Base-by-base conservation (phyloP, 495 filamentous ascomycete species). In the Penicillium goetzii region DNA sequence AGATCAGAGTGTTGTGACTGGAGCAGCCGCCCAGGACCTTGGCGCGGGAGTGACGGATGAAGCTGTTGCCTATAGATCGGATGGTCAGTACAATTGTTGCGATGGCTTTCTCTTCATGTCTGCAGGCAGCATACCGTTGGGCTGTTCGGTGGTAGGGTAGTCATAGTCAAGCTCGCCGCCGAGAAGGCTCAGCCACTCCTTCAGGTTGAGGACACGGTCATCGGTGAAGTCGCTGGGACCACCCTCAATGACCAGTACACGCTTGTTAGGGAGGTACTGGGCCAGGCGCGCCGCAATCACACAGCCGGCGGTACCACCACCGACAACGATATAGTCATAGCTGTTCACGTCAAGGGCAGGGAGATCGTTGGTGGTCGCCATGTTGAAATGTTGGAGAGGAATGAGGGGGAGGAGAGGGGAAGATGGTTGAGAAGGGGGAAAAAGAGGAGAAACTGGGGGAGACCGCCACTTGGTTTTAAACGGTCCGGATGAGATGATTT, bases 21-120 rank as follows among this genome's bases (percentile, higher is more conserved):
- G 90, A 92, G 81, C 91, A 95, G 59, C 91, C 91, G 65, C 91
- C 91, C 28, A 95, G 84, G 14, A 93, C 89, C 79, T 93, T 93
- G 33, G 91, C 91, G 60, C 91, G 85, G 17, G 91, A 91, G 76
- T 93, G 90, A 56, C 90, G 86, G 75, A 95, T 93, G 79, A 89
- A 82, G 53, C 89, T 92, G 76, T 92, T 93, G 68, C 89, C 90
- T 88, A 68, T 57, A 47, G 23, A 55, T 36, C 14, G 10, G 58
- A 59, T 7, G 6, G 63, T 58, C 55, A 66, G 64, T 19, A 50
- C 8, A 28, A 17, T 28, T 28, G 12, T n/a, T 59, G 17, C 25
- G 17, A 30, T 14, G 40, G 10, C 7, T 32, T 3, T 21, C 10
- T 52, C 49, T 1, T 12, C 9, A 4, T 52, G 25, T 52, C n/a